A percentile compares a stretch with the other conserved stretches of the same genome.
These are phyloP conservation scores for Saccharomyces mikatae DNA, from an alignment of 805 yeast species.

Conservation along the genomic window DNA sequence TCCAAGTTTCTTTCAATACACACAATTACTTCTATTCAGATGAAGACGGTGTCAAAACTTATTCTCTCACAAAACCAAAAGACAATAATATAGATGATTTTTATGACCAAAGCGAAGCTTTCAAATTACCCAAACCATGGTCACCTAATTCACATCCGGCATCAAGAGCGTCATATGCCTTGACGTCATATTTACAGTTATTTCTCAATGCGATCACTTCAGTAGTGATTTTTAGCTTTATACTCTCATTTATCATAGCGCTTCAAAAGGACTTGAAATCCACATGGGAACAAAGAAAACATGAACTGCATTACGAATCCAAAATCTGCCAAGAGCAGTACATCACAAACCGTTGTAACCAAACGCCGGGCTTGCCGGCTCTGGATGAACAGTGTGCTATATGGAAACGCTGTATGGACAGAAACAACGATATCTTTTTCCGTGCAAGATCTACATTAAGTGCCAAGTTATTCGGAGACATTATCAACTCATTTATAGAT, in stretches of 20 bases:
- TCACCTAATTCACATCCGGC: constrained; percentile 42
- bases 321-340: constrained; percentile 46
- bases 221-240: constrained; percentile 37
- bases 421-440: constrained; percentile 35
- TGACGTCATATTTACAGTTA: constrained; percentile 57
- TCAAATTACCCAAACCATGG: constrained; percentile 52
- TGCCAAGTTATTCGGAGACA: constrained; percentile 55
- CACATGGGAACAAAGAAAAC: constrained; percentile 39
- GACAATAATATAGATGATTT: background rate
- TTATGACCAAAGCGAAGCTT: background rate
- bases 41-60: background rate
- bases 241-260: constrained; percentile 38
- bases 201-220: constrained; percentile 42
- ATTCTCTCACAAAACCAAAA: constrained; percentile 1
- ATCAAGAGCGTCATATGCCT: constrained; percentile 45
- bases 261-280: constrained; percentile 47
- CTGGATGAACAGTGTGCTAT: constrained; percentile 46
- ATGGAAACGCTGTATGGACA: constrained; percentile 63
- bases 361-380: constrained; percentile 50
- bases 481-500: constrained; percentile 55
- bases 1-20: constrained; percentile 25
- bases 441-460: constrained; percentile 49
- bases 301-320: constrained; percentile 42
- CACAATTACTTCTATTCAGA: constrained; percentile 18
- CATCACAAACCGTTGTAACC: constrained; percentile 48